Evolutionary conservation across 352 stramenopile genomes (phyloP).

Genomic region (Peronosclerospora sorghi): DNA sequence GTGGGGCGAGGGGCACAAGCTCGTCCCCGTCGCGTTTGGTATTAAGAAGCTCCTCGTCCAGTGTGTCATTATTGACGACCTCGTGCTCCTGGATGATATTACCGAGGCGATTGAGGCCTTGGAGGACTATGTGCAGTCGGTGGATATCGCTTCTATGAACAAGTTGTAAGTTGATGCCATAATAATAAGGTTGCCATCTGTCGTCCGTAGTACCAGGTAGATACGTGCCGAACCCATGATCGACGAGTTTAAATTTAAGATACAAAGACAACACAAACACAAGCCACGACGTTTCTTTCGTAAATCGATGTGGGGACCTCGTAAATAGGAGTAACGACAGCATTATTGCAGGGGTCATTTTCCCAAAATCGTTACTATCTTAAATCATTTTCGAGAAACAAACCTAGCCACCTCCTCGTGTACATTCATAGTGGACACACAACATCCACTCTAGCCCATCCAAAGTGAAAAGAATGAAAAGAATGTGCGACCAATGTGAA

Average conservation of each 20-base stretch:
- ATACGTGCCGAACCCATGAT: slow-evolving; percentile 5
- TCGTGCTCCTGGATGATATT: slow-evolving; percentile 76
- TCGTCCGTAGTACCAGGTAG: background rate
- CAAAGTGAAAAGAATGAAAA: too few species aligned
- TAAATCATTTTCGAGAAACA: too few species aligned
- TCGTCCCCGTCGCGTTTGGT: slow-evolving; percentile 72
- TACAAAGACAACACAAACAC: slow-evolving; percentile 17
- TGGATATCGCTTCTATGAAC: slow-evolving; percentile 82
- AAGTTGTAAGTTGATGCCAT: slow-evolving; percentile 59
- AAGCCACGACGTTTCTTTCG: slow-evolving; percentile 7
- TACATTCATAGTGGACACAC: too few species aligned
- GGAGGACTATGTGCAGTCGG: slow-evolving; percentile 79
- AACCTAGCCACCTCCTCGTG: too few species aligned
- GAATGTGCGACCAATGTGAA: too few species aligned
- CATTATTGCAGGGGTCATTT: too few species aligned
- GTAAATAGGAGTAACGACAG: too few species aligned
- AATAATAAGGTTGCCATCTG: slow-evolving; percentile 13
- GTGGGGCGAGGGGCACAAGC: slow-evolving; percentile 76
- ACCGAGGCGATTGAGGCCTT: slow-evolving; percentile 71
- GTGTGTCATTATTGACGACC: slow-evolving; percentile 72
- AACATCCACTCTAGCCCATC: too few species aligned
- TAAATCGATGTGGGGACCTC: too few species aligned
- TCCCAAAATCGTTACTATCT: too few species aligned
- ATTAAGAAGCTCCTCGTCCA: slow-evolving; percentile 82
- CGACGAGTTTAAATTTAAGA: slow-evolving; percentile 24